Evolutionary conservation across 2,329 filamentous ascomycete genomes (phyloP).

Genomic region (Dothistroma septosporum): DNA sequence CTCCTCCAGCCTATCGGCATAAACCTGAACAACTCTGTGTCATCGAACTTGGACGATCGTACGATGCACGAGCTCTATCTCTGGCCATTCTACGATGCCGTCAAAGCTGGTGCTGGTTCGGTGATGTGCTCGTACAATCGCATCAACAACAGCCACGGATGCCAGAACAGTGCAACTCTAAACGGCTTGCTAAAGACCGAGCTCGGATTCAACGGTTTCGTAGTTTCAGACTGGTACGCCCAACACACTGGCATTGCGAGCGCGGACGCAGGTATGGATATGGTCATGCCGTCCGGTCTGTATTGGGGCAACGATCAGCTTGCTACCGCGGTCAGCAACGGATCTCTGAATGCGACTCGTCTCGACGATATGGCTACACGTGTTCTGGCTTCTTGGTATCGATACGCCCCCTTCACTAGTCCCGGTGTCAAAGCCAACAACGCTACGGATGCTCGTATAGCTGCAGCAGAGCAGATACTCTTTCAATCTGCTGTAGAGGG

Average conservation of each 20-base stretch:
- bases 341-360: conserved; percentile 29
- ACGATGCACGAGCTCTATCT: conserved; percentile 49
- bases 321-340: conserved; percentile 32
- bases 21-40: conserved; percentile 38
- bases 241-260: conserved; percentile 32
- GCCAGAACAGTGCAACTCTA: conserved; percentile 63
- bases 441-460: conserved; percentile 52
- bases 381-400: conserved; percentile 29
- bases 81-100: conserved; percentile 66
- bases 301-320: conserved; percentile 29
- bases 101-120: conserved; percentile 67
- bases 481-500: conserved; percentile 56
- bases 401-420: conserved; percentile 18
- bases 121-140: conserved; percentile 75
- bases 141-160: conserved; percentile 52
- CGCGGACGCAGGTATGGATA: conserved; percentile 32
- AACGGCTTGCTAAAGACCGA: conserved; percentile 67
- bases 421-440: conserved; percentile 49
- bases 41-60: conserved; percentile 37
- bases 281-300: conserved; percentile 29
- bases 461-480: conserved; percentile 45
- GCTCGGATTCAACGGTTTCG: conserved; percentile 36
- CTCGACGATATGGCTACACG: conserved; percentile 36
- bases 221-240: conserved; percentile 49
- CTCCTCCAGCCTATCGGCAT: conserved; percentile 19